Percentiles rank a stretch among this genome's conserved stretches.
Conservation (phyloP, 2,329 filamentous ascomycete species). For the Venturia aucupariae region DNA sequence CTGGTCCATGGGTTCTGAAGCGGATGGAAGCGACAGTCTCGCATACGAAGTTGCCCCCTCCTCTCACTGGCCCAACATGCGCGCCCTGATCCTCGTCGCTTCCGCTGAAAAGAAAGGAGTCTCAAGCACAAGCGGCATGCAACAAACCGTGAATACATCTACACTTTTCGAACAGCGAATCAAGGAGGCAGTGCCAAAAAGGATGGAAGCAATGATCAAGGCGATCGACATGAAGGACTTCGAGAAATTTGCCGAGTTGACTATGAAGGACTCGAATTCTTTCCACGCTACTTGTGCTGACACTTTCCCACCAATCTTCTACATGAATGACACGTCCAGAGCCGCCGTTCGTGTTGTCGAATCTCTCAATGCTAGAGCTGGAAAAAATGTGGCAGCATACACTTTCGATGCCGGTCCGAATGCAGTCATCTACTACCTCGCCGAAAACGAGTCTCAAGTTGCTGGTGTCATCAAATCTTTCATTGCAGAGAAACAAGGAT, state of each 20-base stretch:
- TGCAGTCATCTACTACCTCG: conserved; percentile 89
- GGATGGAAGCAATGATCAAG: conserved; percentile 78
- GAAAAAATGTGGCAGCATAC: conserved; percentile 73
- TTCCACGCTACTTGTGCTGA: conserved; percentile 95
- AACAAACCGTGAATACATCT: conserved; percentile 87
- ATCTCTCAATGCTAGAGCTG: conserved; percentile 72
- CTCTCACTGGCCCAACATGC: conserved; percentile 91
- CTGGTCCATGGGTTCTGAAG: conserved; percentile 70
- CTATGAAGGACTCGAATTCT: conserved; percentile 93
- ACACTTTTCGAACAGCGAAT: conserved; percentile 76
- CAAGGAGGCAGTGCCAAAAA: conserved; percentile 63
- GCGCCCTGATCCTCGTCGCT: conserved; percentile 81
- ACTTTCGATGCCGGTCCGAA: conserved; percentile 98
- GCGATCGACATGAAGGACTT: conserved; percentile 76
- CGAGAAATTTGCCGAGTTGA: conserved; percentile 74
- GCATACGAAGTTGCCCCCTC: conserved; percentile 84
- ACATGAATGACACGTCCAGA: conserved; percentile 88
- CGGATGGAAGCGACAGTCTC: conserved; percentile 76
- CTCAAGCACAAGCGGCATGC: conserved; percentile 88
- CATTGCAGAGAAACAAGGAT: conserved; percentile 57
- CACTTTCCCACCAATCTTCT: conserved; percentile 95
- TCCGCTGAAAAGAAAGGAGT: conserved; percentile 95
- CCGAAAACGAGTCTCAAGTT: conserved; percentile 63
- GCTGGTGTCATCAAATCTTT: conserved; percentile 69
- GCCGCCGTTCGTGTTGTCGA: conserved; percentile 85